These are phyloP conservation scores for Pseudozyma flocculosa DNA, from an alignment of 1,284 basidiomycete genomes.

Conservation along the genomic window DNA sequence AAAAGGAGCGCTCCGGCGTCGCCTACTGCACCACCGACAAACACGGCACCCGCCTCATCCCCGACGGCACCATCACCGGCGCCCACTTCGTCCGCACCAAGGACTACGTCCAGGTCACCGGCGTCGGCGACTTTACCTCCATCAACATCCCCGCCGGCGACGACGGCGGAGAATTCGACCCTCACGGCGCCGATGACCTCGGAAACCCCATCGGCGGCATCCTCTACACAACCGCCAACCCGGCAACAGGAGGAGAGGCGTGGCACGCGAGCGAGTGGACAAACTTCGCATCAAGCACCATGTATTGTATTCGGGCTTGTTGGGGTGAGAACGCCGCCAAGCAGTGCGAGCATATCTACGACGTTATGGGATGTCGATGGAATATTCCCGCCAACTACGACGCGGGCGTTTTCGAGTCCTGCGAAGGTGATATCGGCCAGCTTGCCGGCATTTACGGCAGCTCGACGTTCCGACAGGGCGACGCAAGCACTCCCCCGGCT, in stretches of 20 bases:
- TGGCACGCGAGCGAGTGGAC: slow-evolving; percentile 40
- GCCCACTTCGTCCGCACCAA: slow-evolving; percentile 53
- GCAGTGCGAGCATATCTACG: slow-evolving; percentile 51
- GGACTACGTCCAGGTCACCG: slow-evolving; percentile 61
- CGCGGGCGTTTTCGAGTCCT: slow-evolving; percentile 48
- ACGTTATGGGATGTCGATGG: slow-evolving; percentile 58
- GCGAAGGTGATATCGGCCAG: slow-evolving; percentile 53
- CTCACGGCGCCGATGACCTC: slow-evolving; percentile 53
- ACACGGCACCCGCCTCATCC: slow-evolving; percentile 55
- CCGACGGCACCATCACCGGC: slow-evolving; percentile 53
- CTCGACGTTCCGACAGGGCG: slow-evolving; percentile 38
- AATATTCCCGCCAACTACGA: slow-evolving; percentile 55
- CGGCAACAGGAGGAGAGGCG: slow-evolving; percentile 27
- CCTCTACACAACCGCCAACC: slow-evolving; percentile 61
- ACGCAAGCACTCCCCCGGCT: slow-evolving; percentile 43
- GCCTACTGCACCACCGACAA: slow-evolving; percentile 69
- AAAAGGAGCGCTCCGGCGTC: slow-evolving; percentile 67
- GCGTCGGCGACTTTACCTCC: slow-evolving; percentile 57
- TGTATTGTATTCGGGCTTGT: too few relatives aligned
- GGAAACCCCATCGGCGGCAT: slow-evolving; percentile 64
- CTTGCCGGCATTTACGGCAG: slow-evolving; percentile 48
- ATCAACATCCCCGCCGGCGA: slow-evolving; percentile 40
- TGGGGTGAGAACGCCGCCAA: slow-evolving; percentile 59
- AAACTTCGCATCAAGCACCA: too few relatives aligned
- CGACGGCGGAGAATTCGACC: slow-evolving; percentile 55